Conservation (phyloP, 2,329 filamentous ascomycete genomes). For the Fusarium sp. region DNA sequence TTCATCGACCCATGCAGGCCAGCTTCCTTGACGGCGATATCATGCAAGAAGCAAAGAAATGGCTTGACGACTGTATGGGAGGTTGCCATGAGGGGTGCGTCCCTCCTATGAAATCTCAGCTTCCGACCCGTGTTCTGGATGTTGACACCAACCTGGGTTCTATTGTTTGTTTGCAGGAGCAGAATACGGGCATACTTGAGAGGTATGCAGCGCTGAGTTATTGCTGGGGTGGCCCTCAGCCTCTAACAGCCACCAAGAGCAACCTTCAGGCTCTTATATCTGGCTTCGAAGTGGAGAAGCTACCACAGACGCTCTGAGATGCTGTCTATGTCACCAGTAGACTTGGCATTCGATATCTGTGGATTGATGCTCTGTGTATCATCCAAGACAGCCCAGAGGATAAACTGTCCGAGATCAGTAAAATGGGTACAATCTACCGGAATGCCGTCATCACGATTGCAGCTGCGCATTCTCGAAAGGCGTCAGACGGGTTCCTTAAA, state of each 20-base stretch:
- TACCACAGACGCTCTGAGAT: not conserved
- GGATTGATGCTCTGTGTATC: not conserved
- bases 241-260: not conserved
- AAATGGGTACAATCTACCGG: constrained; percentile 6
- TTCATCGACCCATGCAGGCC: not conserved
- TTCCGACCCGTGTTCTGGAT: not conserved
- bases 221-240: not conserved
- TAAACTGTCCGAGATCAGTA: constrained; percentile 4
- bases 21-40: constrained; percentile 1
- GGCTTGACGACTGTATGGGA: not conserved
- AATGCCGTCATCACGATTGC: constrained; percentile 3
- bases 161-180: not conserved
- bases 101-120: not conserved
- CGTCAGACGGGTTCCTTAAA: constrained; percentile 8
- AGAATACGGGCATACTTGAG: not conserved
- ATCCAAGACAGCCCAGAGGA: not conserved
- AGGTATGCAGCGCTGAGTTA: not conserved
- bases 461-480: not conserved
- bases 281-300: not conserved
- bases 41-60: not conserved
- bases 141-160: not conserved
- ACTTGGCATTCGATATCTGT: not conserved
- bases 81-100: constrained; percentile 7
- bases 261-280: not conserved
- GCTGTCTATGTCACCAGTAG: not conserved